Evolutionary conservation across 257 asterid species (phyloP).

Genomic region (Solanum tarapatanum): DNA sequence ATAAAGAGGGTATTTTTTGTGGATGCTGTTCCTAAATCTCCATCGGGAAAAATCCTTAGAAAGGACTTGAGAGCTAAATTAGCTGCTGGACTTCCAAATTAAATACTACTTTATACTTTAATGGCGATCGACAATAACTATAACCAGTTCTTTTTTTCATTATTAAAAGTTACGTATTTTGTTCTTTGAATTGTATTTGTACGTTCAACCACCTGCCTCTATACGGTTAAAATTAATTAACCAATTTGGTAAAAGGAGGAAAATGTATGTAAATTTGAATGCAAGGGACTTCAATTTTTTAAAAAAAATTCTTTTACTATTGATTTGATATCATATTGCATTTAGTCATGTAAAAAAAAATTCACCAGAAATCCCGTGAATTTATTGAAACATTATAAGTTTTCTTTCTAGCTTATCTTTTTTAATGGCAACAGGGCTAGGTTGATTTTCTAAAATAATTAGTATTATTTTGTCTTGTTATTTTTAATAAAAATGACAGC

Average conservation of each 20-base stretch:
- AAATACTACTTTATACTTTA: background rate
- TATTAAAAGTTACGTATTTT: background rate
- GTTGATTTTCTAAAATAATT: background rate
- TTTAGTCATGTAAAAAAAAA: background rate
- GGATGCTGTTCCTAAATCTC: conserved; percentile 69
- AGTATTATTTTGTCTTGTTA: background rate
- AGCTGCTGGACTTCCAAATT: conserved; percentile 23
- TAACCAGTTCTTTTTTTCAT: background rate
- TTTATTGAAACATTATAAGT: background rate
- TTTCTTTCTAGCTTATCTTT: background rate
- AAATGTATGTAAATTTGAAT: background rate
- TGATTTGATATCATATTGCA: background rate
- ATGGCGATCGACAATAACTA: background rate
- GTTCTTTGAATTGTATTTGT: background rate
- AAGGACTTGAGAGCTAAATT: conserved; percentile 79
- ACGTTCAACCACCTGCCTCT: background rate
- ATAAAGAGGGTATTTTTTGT: conserved; percentile 54
- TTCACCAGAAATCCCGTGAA: background rate
- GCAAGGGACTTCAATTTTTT: background rate
- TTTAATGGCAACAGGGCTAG: background rate
- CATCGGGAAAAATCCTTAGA: conserved; percentile 84
- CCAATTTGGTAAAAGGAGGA: background rate
- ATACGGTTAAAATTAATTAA: background rate
- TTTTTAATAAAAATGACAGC: too few relatives aligned
- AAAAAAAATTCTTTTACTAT: background rate